phyloP scores from a whole-genome alignment of 2,329 filamentous ascomycete genomes.

The Cladophialophora chaetospira region DNA sequence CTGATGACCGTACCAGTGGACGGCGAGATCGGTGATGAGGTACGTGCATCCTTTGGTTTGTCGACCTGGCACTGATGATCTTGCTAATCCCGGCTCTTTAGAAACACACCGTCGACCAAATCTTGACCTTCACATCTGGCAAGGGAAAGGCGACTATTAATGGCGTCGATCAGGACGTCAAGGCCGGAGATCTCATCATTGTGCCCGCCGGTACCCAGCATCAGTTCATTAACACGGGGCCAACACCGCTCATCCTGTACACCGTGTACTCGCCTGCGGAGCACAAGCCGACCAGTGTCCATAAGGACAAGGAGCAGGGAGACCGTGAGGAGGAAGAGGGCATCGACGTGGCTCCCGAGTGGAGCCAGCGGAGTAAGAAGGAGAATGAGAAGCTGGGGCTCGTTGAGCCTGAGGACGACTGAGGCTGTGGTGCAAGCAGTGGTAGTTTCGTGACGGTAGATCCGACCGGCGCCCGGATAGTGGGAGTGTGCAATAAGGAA shows the following conservation, averaged over 20 bases:
- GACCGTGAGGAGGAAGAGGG: slow-evolving; percentile 64
- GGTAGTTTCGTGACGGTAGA: no score
- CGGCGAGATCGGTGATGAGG: slow-evolving; percentile 68
- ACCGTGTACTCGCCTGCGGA: slow-evolving; percentile 66
- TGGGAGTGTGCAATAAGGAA: no score
- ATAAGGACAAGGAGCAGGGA: slow-evolving; percentile 64
- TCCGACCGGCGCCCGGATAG: no score
- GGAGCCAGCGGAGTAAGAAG: slow-evolving; percentile 59
- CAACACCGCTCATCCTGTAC: slow-evolving; percentile 61
- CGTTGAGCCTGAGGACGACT: slow-evolving; percentile 45
- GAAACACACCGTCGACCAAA: slow-evolving; percentile 63
- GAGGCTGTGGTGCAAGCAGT: not conserved
- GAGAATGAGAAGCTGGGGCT: slow-evolving; percentile 60
- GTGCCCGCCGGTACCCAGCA: slow-evolving; percentile 68
- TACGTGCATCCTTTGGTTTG: slow-evolving; percentile 34
- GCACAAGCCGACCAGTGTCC: slow-evolving; percentile 61
- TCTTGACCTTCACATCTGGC: slow-evolving; percentile 65
- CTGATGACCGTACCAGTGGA: slow-evolving; percentile 66
- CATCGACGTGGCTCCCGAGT: slow-evolving; percentile 62
- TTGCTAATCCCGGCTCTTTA: not conserved
- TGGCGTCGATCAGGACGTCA: slow-evolving; percentile 59
- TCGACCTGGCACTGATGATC: not conserved
- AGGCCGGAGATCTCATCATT: slow-evolving; percentile 60
- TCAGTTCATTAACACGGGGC: slow-evolving; percentile 65
- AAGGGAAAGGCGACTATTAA: slow-evolving; percentile 60